phyloP scores from a whole-genome alignment of 352 stramenopile genomes.

The Pseudoperonospora humuli region DNA sequence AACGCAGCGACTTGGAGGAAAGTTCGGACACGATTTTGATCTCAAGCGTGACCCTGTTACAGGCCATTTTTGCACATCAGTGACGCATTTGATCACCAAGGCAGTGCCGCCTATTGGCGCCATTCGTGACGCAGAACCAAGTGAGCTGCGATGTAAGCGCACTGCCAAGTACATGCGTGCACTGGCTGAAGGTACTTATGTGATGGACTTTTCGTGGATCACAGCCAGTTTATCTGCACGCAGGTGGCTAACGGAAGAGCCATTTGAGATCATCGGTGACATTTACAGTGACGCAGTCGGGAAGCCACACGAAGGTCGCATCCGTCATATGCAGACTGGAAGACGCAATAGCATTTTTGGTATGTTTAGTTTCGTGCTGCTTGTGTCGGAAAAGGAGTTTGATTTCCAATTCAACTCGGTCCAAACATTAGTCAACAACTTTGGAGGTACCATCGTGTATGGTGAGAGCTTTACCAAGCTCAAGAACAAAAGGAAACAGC shows the following conservation, averaged over 20 bases:
- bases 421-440: slow-evolving; percentile 50
- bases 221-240: slow-evolving; percentile 49
- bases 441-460: slow-evolving; percentile 47
- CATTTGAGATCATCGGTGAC: slow-evolving; percentile 73
- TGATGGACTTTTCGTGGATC: slow-evolving; percentile 77
- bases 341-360: slow-evolving; percentile 70
- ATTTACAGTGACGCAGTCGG: slow-evolving; percentile 67
- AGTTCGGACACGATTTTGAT: slow-evolving; percentile 69
- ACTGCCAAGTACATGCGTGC: slow-evolving; percentile 84
- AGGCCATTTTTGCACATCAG: slow-evolving; percentile 37
- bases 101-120: slow-evolving; percentile 24
- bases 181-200: slow-evolving; percentile 57
- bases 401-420: slow-evolving; percentile 69
- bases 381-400: slow-evolving; percentile 60
- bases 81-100: slow-evolving; percentile 77
- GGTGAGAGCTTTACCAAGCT: slow-evolving; percentile 22
- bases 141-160: slow-evolving; percentile 57
- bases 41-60: slow-evolving; percentile 39
- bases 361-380: slow-evolving; percentile 64
- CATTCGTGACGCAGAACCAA: not conserved
- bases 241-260: slow-evolving; percentile 59
- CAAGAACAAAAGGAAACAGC: slow-evolving; percentile 13
- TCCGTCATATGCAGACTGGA: slow-evolving; percentile 39
- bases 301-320: slow-evolving; percentile 58
- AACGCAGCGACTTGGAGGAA: slow-evolving; percentile 52